phyloP scores from a whole-genome alignment of 768 basidiomycete species.

The Tricholoma furcatifolium region DNA sequence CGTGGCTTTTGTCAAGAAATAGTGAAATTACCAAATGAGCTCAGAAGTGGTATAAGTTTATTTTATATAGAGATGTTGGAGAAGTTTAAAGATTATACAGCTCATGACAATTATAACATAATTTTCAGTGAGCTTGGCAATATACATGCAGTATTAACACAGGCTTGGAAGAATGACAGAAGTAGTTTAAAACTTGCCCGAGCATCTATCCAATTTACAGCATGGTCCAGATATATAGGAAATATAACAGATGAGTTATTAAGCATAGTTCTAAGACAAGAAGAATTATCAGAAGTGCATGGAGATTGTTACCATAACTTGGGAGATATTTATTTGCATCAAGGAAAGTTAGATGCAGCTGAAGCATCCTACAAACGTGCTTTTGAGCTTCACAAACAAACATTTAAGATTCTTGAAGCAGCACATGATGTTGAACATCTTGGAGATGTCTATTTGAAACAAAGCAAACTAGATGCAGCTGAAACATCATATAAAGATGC shows the following conservation, averaged over 20 bases:
- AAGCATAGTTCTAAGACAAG: background rate
- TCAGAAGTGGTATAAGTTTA: background rate
- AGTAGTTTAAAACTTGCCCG: background rate
- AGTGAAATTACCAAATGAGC: background rate
- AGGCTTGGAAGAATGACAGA: background rate
- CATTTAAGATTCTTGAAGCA: background rate
- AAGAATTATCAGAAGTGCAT: background rate
- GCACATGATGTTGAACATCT: background rate
- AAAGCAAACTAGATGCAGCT: background rate
- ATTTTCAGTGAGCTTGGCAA: background rate
- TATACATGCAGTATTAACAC: background rate
- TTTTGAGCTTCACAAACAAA: background rate
- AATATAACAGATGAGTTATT: background rate
- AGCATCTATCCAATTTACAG: background rate
- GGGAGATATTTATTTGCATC: background rate
- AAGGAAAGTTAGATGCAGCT: background rate
- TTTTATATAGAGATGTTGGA: background rate
- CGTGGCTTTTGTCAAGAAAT: too few species aligned
- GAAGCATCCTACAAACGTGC: background rate
- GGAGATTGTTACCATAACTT: background rate
- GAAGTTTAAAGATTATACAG: background rate
- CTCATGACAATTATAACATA: background rate
- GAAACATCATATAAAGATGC: background rate
- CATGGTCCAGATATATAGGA: background rate
- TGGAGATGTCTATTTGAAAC: background rate